These are phyloP conservation scores for Coriolopsis trogii DNA, from an alignment of 1,284 basidiomycete genomes.

Conservation along the genomic window DNA sequence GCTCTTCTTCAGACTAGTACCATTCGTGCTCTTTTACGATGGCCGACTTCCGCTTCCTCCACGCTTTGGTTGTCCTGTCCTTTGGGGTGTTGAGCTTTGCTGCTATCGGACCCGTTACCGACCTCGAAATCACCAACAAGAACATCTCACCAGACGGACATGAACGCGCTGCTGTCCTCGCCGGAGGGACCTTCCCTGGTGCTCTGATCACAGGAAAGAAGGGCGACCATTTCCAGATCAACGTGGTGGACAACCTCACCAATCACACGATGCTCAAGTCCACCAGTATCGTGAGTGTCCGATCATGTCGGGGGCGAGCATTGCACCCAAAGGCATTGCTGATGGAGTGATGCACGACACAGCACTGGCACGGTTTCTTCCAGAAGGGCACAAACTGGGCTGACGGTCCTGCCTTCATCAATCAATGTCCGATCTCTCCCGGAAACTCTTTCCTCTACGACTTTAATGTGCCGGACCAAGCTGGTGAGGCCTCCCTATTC, in stretches of 20 bases:
- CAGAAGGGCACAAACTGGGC: slow-evolving; percentile 34
- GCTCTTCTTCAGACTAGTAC: not conserved
- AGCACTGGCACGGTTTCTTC: slow-evolving; percentile 41
- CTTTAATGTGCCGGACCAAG: slow-evolving; percentile 32
- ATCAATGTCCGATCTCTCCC: slow-evolving; percentile 53
- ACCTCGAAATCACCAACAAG: slow-evolving; percentile 24
- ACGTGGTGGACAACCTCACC: slow-evolving; percentile 37
- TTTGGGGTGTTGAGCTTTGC: slow-evolving; percentile 4
- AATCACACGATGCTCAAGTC: slow-evolving; percentile 37
- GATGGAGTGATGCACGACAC: not conserved
- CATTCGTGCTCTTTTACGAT: not conserved
- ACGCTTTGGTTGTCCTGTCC: slow-evolving; percentile 2
- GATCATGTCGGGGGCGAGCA: no score
- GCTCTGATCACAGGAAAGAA: slow-evolving; percentile 30
- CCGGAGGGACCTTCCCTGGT: slow-evolving; percentile 30
- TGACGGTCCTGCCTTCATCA: slow-evolving; percentile 40
- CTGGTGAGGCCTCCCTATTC: slow-evolving; percentile 20
- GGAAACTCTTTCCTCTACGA: slow-evolving; percentile 46
- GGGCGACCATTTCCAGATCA: slow-evolving; percentile 35
- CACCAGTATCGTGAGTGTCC: slow-evolving; percentile 36
- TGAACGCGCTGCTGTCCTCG: slow-evolving; percentile 26
- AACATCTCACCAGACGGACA: slow-evolving; percentile 28
- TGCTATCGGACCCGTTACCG: slow-evolving; percentile 24
- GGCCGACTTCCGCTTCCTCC: not conserved
- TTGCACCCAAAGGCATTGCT: not conserved